phyloP scores from a whole-genome alignment of 2,329 filamentous ascomycete species.

The Xylariaceae sp. region DNA sequence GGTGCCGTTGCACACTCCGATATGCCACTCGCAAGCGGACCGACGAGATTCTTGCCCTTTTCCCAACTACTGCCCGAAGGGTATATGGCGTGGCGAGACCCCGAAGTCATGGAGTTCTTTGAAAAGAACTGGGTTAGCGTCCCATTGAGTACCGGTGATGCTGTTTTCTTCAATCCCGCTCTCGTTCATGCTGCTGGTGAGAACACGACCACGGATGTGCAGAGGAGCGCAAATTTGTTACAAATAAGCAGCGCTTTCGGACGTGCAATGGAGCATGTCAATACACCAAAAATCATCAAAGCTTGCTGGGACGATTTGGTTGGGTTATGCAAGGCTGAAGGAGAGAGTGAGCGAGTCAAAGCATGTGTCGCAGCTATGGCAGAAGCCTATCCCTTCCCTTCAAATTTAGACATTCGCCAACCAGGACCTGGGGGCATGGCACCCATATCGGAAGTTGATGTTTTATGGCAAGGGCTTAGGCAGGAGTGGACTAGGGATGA shows the following conservation, averaged over 20 bases:
- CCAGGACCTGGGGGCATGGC: conserved; percentile 55
- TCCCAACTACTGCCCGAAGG: conserved; percentile 57
- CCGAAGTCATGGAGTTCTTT: conserved; percentile 55
- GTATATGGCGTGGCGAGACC: conserved; percentile 55
- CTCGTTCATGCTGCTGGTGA: conserved; percentile 62
- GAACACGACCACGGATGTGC: conserved; percentile 46
- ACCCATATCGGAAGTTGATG: conserved; percentile 30
- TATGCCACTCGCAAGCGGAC: conserved; percentile 57
- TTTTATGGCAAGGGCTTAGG: conserved; percentile 10
- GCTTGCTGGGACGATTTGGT: conserved; percentile 43
- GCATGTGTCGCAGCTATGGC: conserved; percentile 42
- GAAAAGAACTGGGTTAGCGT: conserved; percentile 50
- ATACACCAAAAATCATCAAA: conserved; percentile 48
- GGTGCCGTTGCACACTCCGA: conserved; percentile 62
- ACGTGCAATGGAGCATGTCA: conserved; percentile 62
- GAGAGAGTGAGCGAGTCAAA: conserved; percentile 1
- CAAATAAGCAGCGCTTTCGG: conserved; percentile 63
- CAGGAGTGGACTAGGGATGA: conserved; percentile 12
- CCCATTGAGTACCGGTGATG: conserved; percentile 55
- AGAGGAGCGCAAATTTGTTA: conserved; percentile 59
- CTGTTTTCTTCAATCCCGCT: conserved; percentile 62
- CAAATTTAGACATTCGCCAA: conserved; percentile 53
- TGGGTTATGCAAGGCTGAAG: conserved; percentile 6
- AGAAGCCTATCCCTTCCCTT: conserved; percentile 58
- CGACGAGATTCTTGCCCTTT: conserved; percentile 60